Conservation (phyloP, 2,329 filamentous ascomycete species). For the Magnaporthiopsis rhizophila region DNA sequence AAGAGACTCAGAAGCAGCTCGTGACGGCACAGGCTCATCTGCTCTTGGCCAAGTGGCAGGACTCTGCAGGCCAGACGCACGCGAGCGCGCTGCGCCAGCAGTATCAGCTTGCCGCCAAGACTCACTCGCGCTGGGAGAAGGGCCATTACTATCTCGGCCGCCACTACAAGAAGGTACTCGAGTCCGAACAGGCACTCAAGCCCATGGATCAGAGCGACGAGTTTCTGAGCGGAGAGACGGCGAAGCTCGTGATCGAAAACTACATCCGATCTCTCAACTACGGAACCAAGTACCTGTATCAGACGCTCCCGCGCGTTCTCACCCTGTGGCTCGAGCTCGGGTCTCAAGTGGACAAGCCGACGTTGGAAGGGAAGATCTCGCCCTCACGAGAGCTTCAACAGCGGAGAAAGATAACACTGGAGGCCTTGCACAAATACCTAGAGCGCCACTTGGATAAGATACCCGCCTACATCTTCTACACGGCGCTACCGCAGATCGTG, state of each 20-base stretch:
- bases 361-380: constrained; percentile 42
- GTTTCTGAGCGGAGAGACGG: constrained; percentile 72
- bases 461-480: constrained; percentile 72
- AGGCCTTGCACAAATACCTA: constrained; percentile 63
- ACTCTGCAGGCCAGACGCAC: constrained; percentile 87
- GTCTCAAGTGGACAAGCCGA: constrained; percentile 58
- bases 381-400: constrained; percentile 43
- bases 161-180: constrained; percentile 93
- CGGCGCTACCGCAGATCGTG: constrained; percentile 82
- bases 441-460: constrained; percentile 69
- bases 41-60: constrained; percentile 92
- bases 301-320: constrained; percentile 83
- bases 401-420: constrained; percentile 57
- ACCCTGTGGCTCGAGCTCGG: constrained; percentile 94
- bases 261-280: constrained; percentile 80
- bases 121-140: constrained; percentile 76
- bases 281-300: constrained; percentile 92
- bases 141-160: constrained; percentile 95
- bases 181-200: constrained; percentile 75
- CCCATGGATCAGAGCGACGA: constrained; percentile 68
- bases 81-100: constrained; percentile 69
- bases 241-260: constrained; percentile 87
- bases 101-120: constrained; percentile 75
- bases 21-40: constrained; percentile 74
- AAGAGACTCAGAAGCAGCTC: constrained; percentile 46